phyloP scores from a whole-genome alignment of 352 stramenopile species.

The Phytophthora meadii region DNA sequence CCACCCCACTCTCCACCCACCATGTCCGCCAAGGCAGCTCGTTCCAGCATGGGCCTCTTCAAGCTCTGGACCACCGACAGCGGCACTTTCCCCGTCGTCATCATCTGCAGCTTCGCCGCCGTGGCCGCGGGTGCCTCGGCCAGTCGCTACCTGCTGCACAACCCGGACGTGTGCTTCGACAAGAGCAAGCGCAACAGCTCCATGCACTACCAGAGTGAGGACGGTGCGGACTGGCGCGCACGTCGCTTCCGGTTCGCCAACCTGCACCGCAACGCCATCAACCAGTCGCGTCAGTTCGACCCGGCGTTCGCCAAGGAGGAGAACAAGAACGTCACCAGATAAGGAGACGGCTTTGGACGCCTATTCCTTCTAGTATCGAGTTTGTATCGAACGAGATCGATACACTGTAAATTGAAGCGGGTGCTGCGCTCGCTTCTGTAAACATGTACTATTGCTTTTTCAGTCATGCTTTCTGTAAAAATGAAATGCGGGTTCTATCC shows the following conservation, averaged over 20 bases:
- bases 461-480: too few relatives aligned
- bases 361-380: too few relatives aligned
- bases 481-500: too few relatives aligned
- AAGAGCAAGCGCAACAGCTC: slow-evolving; percentile 56
- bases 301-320: slow-evolving; percentile 57
- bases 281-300: slow-evolving; percentile 74
- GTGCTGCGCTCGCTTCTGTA: too few relatives aligned
- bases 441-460: too few relatives aligned
- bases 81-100: slow-evolving; percentile 66
- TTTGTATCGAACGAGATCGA: too few relatives aligned
- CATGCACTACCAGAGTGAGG: slow-evolving; percentile 51
- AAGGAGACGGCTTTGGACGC: slow-evolving; percentile 12
- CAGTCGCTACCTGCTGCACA: slow-evolving; percentile 54
- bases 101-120: slow-evolving; percentile 48
- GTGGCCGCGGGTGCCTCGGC: slow-evolving; percentile 39
- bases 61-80: slow-evolving; percentile 73
- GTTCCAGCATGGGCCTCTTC: slow-evolving; percentile 41
- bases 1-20: background rate
- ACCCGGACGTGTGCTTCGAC: slow-evolving; percentile 73
- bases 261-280: slow-evolving; percentile 72
- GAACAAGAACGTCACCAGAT: slow-evolving; percentile 66
- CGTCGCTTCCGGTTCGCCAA: slow-evolving; percentile 75
- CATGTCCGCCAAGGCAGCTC: slow-evolving; percentile 37
- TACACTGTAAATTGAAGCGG: too few relatives aligned
- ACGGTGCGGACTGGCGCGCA: slow-evolving; percentile 58